These are phyloP conservation scores for Epichloe gansuensis DNA, from an alignment of 2,329 filamentous ascomycete genomes.

Conservation along the genomic window DNA sequence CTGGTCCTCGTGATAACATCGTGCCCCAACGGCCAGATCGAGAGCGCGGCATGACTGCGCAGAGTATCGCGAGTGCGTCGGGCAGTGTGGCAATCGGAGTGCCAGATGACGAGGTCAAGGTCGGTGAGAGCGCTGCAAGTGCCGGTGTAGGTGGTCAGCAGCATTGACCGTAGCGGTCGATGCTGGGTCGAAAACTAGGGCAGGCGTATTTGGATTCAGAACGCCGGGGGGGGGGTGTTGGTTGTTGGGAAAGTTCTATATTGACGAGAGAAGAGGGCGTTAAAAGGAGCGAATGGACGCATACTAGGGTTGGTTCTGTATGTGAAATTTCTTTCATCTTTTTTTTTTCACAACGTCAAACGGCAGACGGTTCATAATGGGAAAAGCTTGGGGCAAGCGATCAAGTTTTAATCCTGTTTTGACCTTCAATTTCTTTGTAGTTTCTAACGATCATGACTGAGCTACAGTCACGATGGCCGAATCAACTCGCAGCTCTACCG, in stretches of 20 bases:
- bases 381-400: not conserved
- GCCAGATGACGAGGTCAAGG: conserved; percentile 45
- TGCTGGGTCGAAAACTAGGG: not conserved
- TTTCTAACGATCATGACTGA: not conserved
- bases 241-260: not conserved
- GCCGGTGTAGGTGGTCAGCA: conserved; percentile 13
- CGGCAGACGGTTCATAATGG: not conserved
- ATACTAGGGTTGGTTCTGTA: not conserved
- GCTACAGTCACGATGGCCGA: not conserved
- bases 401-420: not conserved
- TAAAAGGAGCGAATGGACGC: not conserved
- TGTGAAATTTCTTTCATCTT: not conserved
- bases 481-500: not conserved
- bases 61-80: conserved; percentile 33
- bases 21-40: conserved; percentile 21
- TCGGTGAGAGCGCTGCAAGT: conserved; percentile 50
- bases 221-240: not conserved
- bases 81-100: conserved; percentile 39
- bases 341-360: not conserved
- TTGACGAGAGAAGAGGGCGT: not conserved
- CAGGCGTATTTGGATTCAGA: not conserved
- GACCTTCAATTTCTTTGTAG: not conserved
- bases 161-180: not conserved
- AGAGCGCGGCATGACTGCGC: conserved; percentile 28
- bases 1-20: conserved; percentile 29